Percentiles rank a stretch among this genome's conserved stretches.
Conservation (phyloP, 306 rosid species). For the Quercus suber region DNA sequence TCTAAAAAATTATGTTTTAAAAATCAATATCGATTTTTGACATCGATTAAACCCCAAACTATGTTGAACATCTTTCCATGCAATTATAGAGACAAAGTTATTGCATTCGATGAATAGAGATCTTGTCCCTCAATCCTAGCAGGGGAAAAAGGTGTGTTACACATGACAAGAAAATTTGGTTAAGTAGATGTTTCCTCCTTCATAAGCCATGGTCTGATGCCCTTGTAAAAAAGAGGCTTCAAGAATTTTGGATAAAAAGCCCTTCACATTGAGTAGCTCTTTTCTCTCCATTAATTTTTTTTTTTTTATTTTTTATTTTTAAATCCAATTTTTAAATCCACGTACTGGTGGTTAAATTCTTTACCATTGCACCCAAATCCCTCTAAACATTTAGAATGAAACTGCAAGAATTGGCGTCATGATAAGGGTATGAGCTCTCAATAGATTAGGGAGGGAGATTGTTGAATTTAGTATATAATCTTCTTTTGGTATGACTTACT, state of each 20-base stretch:
- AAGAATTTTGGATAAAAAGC: not conserved
- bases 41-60: not conserved
- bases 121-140: too few species aligned
- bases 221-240: not conserved
- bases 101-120: too few species aligned
- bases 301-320: not conserved
- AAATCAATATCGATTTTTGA: not conserved
- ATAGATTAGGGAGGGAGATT: not conserved
- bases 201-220: not conserved
- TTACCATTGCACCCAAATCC: not conserved
- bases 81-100: not conserved
- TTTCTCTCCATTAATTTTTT: not conserved
- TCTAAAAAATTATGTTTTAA: not conserved
- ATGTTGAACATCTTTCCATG: not conserved
- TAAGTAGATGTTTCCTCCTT: not conserved
- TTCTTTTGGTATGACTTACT: not conserved
- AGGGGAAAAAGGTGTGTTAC: too few species aligned
- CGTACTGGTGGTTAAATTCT: not conserved
- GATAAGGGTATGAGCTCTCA: not conserved
- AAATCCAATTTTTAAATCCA: not conserved
- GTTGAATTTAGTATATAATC: not conserved
- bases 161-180: not conserved
- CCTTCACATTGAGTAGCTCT: not conserved
- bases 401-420: too few species aligned
- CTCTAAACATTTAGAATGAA: not conserved